Percentiles rank a stretch among this genome's conserved stretches.
phyloP scores from a whole-genome alignment of 371 early-diverging fungal species.

The Zychaea mexicana region DNA sequence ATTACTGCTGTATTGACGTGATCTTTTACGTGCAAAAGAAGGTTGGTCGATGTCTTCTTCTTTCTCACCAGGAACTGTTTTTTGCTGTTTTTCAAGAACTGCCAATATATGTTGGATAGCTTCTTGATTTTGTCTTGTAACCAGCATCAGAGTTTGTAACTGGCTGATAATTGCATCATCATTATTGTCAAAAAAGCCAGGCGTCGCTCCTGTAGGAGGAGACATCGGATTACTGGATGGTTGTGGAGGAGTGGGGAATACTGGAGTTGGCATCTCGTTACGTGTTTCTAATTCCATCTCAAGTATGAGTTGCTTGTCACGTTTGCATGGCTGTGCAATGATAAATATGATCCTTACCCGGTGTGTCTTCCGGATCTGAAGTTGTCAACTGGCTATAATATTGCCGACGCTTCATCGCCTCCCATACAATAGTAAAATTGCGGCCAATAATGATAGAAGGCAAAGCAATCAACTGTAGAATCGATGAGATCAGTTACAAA shows the following conservation, averaged over 20 bases:
- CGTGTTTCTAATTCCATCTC: too few relatives aligned
- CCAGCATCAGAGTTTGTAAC: constrained; percentile 45
- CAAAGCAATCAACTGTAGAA: constrained; percentile 69
- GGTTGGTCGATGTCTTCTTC: neutral
- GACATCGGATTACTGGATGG: constrained; percentile 9
- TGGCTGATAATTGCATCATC: constrained; percentile 50
- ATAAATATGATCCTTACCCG: neutral
- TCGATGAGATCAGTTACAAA: neutral
- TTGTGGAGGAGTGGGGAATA: constrained; percentile 7
- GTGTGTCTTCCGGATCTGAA: neutral
- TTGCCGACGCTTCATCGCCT: constrained; percentile 63
- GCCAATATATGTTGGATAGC: constrained; percentile 52
- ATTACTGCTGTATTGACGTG: neutral
- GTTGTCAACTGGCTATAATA: constrained; percentile 14
- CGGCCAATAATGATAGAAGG: constrained; percentile 90
- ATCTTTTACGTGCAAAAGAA: neutral
- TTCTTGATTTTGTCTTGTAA: constrained; percentile 58
- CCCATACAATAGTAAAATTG: constrained; percentile 88
- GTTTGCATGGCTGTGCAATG: too few relatives aligned
- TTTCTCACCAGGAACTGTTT: neutral
- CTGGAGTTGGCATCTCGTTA: neutral
- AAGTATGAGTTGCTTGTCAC: neutral
- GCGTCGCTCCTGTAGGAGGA: constrained; percentile 4
- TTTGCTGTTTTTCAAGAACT: constrained; percentile 43
- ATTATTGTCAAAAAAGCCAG: constrained; percentile 15